Conservation (phyloP, 371 early-diverging fungal species). For the Mucor circinelloides region DNA sequence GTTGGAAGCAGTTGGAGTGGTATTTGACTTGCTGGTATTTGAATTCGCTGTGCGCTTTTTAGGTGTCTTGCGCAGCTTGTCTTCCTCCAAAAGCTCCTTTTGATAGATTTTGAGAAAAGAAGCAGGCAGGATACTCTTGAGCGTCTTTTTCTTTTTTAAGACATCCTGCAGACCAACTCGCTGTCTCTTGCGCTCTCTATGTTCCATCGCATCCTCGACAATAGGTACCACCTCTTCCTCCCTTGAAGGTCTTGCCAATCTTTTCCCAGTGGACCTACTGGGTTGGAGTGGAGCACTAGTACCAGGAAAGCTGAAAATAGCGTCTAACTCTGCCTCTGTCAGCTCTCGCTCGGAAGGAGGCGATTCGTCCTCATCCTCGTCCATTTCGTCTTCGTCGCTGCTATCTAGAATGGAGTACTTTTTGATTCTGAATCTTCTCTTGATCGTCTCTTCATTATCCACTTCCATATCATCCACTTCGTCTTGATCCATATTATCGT, state of each 20-base stretch:
- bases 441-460: neutral
- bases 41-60: neutral
- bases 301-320: slow-evolving; percentile 10
- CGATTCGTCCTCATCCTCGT: neutral
- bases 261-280: neutral
- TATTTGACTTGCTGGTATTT: neutral
- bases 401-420: neutral
- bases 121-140: slow-evolving; percentile 15
- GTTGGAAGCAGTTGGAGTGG: neutral
- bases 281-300: neutral
- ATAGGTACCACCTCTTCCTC: slow-evolving; percentile 1
- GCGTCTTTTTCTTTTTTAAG: neutral
- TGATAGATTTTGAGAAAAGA: slow-evolving; percentile 16
- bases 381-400: neutral
- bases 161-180: neutral
- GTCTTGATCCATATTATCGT: neutral
- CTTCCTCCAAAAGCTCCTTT: neutral
- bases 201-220: slow-evolving; percentile 4
- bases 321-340: neutral
- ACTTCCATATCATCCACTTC: neutral
- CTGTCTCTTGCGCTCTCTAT: slow-evolving; percentile 2
- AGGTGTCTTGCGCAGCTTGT: neutral
- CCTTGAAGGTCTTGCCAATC: too few relatives aligned
- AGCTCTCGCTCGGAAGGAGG: neutral
- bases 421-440: neutral